Conservation (phyloP, 2,329 filamentous ascomycete genomes). For the Colletotrichum eremochloae region DNA sequence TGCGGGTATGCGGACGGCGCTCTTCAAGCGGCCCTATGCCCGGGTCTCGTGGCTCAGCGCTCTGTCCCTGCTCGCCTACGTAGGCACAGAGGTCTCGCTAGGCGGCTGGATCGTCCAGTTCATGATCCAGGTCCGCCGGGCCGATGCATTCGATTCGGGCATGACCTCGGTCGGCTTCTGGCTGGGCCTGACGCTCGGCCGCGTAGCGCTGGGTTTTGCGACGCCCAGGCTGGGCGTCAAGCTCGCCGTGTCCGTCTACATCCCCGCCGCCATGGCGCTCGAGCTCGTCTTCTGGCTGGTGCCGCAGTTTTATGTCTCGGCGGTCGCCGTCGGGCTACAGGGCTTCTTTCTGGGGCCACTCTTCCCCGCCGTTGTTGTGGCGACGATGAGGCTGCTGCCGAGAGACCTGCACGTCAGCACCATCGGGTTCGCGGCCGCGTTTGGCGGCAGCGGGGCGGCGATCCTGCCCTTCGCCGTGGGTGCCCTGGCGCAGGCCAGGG, state of each 20-base stretch:
- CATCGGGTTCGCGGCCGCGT: conserved; percentile 82
- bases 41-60: conserved; percentile 78
- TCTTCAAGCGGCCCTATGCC: conserved; percentile 58
- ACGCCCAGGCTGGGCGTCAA: conserved; percentile 81
- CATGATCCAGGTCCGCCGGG: conserved; percentile 82
- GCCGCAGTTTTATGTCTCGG: conserved; percentile 80
- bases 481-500: conserved; percentile 70
- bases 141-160: conserved; percentile 75
- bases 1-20: conserved; percentile 52
- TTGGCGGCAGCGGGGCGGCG: conserved; percentile 80
- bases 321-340: conserved; percentile 77
- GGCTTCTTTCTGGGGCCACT: conserved; percentile 86
- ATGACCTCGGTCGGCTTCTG: conserved; percentile 86
- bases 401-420: conserved; percentile 80
- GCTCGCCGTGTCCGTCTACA: conserved; percentile 71
- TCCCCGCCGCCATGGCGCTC: conserved; percentile 72
- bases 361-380: conserved; percentile 80
- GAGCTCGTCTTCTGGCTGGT: conserved; percentile 87
- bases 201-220: conserved; percentile 79
- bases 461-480: conserved; percentile 76
- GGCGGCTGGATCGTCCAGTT: conserved; percentile 89
- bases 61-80: conserved; percentile 80
- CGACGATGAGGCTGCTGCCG: conserved; percentile 77
- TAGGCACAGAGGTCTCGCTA: conserved; percentile 81
- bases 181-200: conserved; percentile 81